Evolutionary conservation across 805 yeast genomes (phyloP).

Genomic region (Starmera pachycereana): DNA sequence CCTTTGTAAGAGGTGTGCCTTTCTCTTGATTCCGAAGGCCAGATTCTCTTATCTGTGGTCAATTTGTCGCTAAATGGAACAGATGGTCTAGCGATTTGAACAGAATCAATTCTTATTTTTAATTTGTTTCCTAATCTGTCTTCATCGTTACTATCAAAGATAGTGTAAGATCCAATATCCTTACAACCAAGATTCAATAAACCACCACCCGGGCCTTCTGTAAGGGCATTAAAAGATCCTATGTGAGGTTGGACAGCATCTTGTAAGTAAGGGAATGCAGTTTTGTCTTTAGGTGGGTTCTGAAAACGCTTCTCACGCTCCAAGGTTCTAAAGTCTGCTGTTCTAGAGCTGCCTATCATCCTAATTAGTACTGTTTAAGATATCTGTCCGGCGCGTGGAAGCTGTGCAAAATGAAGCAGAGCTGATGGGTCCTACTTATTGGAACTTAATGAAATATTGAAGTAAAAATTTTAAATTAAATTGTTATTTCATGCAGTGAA

Average conservation of each 20-base stretch:
- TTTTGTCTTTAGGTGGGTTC: conserved; percentile 81
- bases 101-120: conserved; percentile 76
- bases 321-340: conserved; percentile 51
- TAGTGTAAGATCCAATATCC: conserved; percentile 80
- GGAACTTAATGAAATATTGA: no score
- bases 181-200: conserved; percentile 73
- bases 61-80: conserved; percentile 63
- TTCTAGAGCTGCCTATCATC: conserved; percentile 14
- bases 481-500: no score
- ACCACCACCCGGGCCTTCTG: conserved; percentile 83
- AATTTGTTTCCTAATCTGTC: conserved; percentile 78
- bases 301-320: conserved; percentile 80
- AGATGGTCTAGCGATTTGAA: conserved; percentile 77
- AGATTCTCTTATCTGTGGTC: conserved; percentile 66
- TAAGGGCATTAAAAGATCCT: conserved; percentile 91
- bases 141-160: conserved; percentile 70
- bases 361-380: no score
- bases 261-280: conserved; percentile 69
- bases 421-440: no score
- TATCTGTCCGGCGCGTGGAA: no score
- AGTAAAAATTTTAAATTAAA: no score
- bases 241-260: conserved; percentile 94
- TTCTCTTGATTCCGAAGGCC: conserved; percentile 86
- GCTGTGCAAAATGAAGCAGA: no score
- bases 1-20: conserved; percentile 78